Evolutionary conservation across 2,329 filamentous ascomycete genomes (phyloP).

Genomic region (Neocucurbitaria cava): DNA sequence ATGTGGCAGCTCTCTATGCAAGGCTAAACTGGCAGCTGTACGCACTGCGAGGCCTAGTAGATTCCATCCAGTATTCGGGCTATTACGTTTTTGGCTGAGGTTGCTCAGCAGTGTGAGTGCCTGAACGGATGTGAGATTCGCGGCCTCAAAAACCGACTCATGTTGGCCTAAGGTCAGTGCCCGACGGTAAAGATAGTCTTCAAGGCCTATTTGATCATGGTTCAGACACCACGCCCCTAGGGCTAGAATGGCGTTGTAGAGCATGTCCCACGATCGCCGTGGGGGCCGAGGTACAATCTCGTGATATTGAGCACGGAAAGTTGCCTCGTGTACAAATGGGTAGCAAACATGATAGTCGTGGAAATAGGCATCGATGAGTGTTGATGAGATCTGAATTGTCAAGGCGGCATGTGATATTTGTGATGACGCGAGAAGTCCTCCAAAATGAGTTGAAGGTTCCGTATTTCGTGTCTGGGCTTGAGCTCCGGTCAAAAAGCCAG

Average conservation of each 20-base stretch:
- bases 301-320: conserved; percentile 35
- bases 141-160: conserved; percentile 33
- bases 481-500: conserved; percentile 28
- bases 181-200: conserved; percentile 33
- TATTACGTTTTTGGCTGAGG: conserved; percentile 32
- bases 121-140: conserved; percentile 31
- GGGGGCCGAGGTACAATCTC: conserved; percentile 32
- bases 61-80: conserved; percentile 35
- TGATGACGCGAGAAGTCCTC: conserved; percentile 23
- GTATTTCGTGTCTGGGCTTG: conserved; percentile 11
- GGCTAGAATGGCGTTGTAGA: conserved; percentile 31
- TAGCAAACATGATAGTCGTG: conserved; percentile 33
- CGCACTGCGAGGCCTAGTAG: conserved; percentile 32
- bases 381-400: conserved; percentile 26
- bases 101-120: conserved; percentile 33
- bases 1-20: conserved; percentile 34
- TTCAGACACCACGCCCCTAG: conserved; percentile 32
- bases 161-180: conserved; percentile 33
- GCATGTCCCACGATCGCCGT: conserved; percentile 31
- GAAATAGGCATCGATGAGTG: conserved; percentile 32
- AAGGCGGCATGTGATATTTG: conserved; percentile 32
- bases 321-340: conserved; percentile 35
- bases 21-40: conserved; percentile 31
- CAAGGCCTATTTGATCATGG: conserved; percentile 29
- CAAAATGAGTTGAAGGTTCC: conserved; percentile 19